Evolutionary conservation across 345 rosid species (phyloP).

Genomic region (Moringa oleifera): DNA sequence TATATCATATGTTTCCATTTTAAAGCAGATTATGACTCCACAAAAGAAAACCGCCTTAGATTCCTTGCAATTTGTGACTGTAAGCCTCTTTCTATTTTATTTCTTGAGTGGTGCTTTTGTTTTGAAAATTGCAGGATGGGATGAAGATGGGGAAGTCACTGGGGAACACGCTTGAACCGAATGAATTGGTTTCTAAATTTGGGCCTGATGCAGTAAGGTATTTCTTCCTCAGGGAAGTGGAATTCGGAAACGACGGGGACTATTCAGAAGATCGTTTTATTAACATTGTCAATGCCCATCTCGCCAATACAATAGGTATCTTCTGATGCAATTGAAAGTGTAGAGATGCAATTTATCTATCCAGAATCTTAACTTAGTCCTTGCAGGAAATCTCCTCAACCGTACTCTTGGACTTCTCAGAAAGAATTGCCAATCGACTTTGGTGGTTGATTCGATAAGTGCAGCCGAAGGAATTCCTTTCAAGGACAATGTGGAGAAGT

Average conservation of each 20-base stretch:
- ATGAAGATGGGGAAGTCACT: constrained; percentile 98
- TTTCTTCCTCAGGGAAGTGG: constrained; percentile 86
- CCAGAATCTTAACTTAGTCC: constrained; percentile 8
- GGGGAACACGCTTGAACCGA: constrained; percentile 89
- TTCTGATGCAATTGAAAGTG: neutral
- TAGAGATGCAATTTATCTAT: neutral
- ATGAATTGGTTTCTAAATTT: constrained; percentile 68
- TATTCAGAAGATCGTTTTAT: constrained; percentile 90
- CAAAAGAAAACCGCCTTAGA: too few species aligned
- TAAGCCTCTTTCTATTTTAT: too few species aligned
- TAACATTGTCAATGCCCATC: constrained; percentile 86
- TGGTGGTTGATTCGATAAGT: constrained; percentile 59
- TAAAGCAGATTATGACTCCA: neutral
- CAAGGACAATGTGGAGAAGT: constrained; percentile 57
- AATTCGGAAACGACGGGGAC: constrained; percentile 93
- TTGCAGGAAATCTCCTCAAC: constrained; percentile 85
- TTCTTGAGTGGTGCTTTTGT: neutral
- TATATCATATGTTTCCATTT: constrained; percentile 3
- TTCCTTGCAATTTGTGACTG: too few species aligned
- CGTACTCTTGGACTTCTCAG: constrained; percentile 91
- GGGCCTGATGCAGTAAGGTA: constrained; percentile 92
- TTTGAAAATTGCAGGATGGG: constrained; percentile 74
- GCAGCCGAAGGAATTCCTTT: constrained; percentile 68
- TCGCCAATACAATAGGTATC: constrained; percentile 87
- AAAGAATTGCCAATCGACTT: constrained; percentile 77